Percentiles rank a stretch among this genome's conserved stretches.
These are phyloP conservation scores for Arthonia radiata DNA, from an alignment of 495 filamentous ascomycete species.

Conservation along the genomic window DNA sequence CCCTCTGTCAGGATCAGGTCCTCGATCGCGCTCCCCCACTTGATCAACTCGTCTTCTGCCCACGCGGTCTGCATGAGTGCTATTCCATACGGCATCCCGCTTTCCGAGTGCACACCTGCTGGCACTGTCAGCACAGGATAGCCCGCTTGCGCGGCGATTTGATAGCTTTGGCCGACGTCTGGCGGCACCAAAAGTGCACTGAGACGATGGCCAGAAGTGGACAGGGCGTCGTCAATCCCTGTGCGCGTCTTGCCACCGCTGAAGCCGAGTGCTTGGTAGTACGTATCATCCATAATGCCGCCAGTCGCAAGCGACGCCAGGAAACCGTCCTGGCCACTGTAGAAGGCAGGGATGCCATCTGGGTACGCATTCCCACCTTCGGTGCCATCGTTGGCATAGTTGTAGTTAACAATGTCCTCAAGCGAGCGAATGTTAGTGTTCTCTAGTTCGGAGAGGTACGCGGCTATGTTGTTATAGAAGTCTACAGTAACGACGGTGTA, in stretches of 20 bases:
- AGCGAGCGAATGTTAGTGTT: constrained; percentile 38
- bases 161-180: constrained; percentile 35
- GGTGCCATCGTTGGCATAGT: constrained; percentile 35
- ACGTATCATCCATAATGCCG: constrained; percentile 34
- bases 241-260: constrained; percentile 31
- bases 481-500: constrained; percentile 50
- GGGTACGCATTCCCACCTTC: constrained; percentile 42
- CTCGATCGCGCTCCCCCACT: constrained; percentile 45
- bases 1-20: constrained; percentile 23
- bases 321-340: constrained; percentile 45
- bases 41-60: constrained; percentile 32
- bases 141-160: constrained; percentile 30
- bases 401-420: constrained; percentile 44
- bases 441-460: constrained; percentile 36
- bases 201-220: constrained; percentile 20
- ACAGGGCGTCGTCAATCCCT: constrained; percentile 40
- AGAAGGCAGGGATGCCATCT: constrained; percentile 31
- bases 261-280: constrained; percentile 36
- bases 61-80: constrained; percentile 41
- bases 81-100: constrained; percentile 46
- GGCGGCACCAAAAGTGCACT: constrained; percentile 39
- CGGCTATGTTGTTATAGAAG: constrained; percentile 48
- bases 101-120: constrained; percentile 24
- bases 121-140: constrained; percentile 51
- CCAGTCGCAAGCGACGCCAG: constrained; percentile 29